These are phyloP conservation scores for Cytospora chrysosperma DNA, from an alignment of 2,329 filamentous ascomycete genomes.

Conservation along the genomic window DNA sequence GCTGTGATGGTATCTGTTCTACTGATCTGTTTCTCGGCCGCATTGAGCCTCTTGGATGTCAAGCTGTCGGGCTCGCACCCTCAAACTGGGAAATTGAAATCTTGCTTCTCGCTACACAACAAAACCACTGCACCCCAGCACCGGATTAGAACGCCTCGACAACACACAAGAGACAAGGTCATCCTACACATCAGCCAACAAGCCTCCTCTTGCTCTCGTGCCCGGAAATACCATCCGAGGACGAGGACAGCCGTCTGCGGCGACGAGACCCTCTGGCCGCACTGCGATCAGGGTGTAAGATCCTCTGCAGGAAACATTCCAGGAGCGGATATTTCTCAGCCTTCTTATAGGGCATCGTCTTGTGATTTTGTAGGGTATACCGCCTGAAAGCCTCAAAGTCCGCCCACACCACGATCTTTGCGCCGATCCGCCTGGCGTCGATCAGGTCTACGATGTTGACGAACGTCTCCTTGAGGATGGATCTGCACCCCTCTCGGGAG, in stretches of 20 bases:
- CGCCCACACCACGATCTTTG: background rate
- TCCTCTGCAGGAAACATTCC: too few relatives aligned
- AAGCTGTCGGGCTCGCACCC: background rate
- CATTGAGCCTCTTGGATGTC: background rate
- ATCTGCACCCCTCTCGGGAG: background rate
- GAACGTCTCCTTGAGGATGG: background rate
- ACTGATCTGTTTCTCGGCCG: background rate
- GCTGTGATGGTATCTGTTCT: background rate
- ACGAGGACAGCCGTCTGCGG: background rate
- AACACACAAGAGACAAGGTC: background rate
- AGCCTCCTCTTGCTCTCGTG: background rate
- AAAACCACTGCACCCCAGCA: background rate
- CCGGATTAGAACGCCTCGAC: background rate
- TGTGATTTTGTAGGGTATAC: background rate
- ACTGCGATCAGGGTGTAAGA: too few relatives aligned
- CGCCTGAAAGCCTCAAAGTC: background rate
- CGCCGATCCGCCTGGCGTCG: background rate
- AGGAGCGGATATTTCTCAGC: too few relatives aligned
- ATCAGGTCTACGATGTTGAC: constrained; percentile 10
- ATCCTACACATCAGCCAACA: background rate
- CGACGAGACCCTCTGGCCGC: too few relatives aligned
- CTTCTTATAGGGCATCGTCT: background rate
- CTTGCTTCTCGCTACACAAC: background rate
- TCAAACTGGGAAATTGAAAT: background rate
- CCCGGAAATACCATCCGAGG: too few relatives aligned